These are phyloP conservation scores for Blastocladiella emersonii DNA, from an alignment of 371 early-diverging fungal species.

Conservation along the genomic window DNA sequence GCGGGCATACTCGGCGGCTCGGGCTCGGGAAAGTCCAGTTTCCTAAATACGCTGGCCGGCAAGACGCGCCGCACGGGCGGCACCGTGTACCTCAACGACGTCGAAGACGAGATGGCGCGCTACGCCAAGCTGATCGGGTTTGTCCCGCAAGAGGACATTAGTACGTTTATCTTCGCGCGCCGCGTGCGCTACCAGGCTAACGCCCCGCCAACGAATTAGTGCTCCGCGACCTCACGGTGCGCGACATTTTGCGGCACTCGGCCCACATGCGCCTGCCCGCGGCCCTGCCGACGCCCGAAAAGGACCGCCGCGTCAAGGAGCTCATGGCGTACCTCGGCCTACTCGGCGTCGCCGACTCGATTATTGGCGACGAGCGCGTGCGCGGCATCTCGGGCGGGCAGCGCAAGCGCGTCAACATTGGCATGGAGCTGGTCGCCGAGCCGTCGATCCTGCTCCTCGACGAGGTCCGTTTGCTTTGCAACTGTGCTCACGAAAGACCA, in stretches of 20 bases:
- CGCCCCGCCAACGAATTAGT: conserved; percentile 12
- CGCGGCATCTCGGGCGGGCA: conserved; percentile 78
- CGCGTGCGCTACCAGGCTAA: too few relatives aligned
- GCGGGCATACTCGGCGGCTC: conserved; percentile 61
- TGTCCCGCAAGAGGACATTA: conserved; percentile 10
- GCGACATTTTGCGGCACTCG: conserved; percentile 38
- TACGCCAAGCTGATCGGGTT: conserved; percentile 29
- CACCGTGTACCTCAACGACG: conserved; percentile 22
- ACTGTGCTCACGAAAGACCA: too few relatives aligned
- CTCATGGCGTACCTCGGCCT: conserved; percentile 46
- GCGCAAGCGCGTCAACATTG: conserved; percentile 70
- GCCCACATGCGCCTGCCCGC: conserved; percentile 51
- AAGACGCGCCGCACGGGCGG: conserved; percentile 25
- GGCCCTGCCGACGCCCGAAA: conserved; percentile 27
- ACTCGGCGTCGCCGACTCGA: conserved; percentile 36
- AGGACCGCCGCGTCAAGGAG: conserved; percentile 28
- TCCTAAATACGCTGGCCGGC: conserved; percentile 27
- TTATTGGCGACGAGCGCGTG: conserved; percentile 46
- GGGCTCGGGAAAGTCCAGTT: conserved; percentile 24
- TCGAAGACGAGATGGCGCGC: conserved; percentile 20
- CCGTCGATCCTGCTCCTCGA: conserved; percentile 39
- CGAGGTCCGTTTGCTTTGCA: conserved; percentile 19
- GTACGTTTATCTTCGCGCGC: background rate
- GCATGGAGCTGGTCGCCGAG: conserved; percentile 60
- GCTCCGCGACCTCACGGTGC: conserved; percentile 44